Evolutionary conservation across 108 stramenopile genomes (phyloP).

Genomic region (Aureococcus anophagefferens): DNA sequence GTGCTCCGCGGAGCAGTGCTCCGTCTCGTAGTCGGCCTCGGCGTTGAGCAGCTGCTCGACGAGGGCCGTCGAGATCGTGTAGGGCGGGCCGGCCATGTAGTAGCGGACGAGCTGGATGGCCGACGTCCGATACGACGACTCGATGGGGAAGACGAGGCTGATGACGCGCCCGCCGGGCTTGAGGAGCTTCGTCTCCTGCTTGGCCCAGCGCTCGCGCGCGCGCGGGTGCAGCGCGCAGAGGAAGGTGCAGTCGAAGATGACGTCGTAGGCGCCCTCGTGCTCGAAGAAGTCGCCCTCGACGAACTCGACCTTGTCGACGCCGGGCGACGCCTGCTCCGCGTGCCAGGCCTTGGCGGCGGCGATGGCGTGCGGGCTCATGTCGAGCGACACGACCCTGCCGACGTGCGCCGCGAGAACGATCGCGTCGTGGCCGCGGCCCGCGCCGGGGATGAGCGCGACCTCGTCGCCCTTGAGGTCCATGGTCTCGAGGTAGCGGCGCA

Average conservation of each 20-base stretch:
- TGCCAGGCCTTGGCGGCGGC: not conserved
- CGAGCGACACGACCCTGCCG: not conserved
- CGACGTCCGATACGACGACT: not conserved
- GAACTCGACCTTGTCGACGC: not conserved
- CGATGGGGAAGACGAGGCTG: conserved; percentile 31
- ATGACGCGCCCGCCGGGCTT: conserved; percentile 26
- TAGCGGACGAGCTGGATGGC: not conserved
- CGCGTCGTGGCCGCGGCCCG: conserved; percentile 6
- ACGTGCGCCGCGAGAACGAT: not conserved
- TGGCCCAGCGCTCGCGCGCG: conserved; percentile 23
- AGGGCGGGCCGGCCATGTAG: conserved; percentile 32
- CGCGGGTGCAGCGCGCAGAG: conserved; percentile 34
- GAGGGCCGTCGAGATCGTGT: conserved; percentile 3
- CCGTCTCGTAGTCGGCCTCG: too few relatives aligned
- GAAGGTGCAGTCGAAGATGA: conserved; percentile 38
- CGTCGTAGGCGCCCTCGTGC: conserved; percentile 11
- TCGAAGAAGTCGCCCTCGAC: not conserved
- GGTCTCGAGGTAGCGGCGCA: not conserved
- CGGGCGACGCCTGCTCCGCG: too few relatives aligned
- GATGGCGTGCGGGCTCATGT: not conserved
- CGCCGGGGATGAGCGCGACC: not conserved
- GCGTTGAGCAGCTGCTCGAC: not conserved
- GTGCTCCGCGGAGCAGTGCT: too few relatives aligned
- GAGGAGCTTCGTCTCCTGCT: conserved; percentile 18
- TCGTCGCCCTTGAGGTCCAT: not conserved